Conservation (phyloP, 805 yeast genomes). For the Clavispora asparagi region DNA sequence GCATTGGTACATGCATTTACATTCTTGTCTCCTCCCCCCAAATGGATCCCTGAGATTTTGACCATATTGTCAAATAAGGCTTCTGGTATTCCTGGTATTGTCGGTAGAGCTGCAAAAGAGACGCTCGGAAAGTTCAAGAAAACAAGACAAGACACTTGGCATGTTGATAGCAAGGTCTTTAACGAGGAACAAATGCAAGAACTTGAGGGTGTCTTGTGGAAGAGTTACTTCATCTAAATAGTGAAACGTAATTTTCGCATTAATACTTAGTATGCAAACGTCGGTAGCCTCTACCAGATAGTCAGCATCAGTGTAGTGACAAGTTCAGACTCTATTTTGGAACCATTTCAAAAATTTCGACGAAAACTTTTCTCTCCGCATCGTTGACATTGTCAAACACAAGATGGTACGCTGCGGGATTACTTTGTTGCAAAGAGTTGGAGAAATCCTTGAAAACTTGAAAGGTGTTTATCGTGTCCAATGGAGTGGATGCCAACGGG, state of each 20-base stretch:
- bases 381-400: conserved; percentile 12
- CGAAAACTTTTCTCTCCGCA: conserved; percentile 10
- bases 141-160: conserved; percentile 95
- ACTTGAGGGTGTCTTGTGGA: conserved; percentile 90
- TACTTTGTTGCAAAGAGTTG: conserved; percentile 8
- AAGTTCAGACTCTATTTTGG: background rate
- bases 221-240: conserved; percentile 74
- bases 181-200: conserved; percentile 78
- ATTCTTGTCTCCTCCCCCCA: conserved; percentile 84
- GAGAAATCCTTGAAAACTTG: conserved; percentile 12
- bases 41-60: conserved; percentile 77
- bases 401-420: conserved; percentile 9
- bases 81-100: conserved; percentile 66
- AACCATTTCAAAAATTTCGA: conserved; percentile 1
- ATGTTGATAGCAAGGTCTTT: conserved; percentile 72
- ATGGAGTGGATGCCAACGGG: conserved; percentile 19
- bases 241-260: background rate
- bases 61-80: conserved; percentile 67
- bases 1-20: conserved; percentile 88
- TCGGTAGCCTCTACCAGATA: background rate
- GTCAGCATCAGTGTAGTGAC: background rate
- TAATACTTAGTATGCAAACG: background rate
- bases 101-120: conserved; percentile 81
- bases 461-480: conserved; percentile 12
- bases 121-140: conserved; percentile 81